Base-by-base conservation (phyloP, 352 stramenopile species). In the Globisporangium camurandrum region DNA sequence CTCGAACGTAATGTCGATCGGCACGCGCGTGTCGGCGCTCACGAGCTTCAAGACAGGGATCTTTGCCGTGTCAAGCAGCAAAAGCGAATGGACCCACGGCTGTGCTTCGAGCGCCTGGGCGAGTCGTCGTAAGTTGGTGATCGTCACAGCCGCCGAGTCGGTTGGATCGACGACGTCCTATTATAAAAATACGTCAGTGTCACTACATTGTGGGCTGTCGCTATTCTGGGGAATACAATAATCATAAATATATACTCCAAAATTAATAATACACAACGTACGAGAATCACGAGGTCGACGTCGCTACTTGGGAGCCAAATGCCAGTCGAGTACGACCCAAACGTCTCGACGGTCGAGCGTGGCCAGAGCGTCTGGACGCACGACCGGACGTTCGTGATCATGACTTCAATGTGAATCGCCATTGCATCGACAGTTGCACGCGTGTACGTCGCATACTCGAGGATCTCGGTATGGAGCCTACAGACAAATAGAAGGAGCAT, bases 241-340 rank as follows among this genome's bases (percentile, higher is more conserved):
- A n/a, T n/a, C n/a, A n/a, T n/a, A n/a, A n/a, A n/a, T n/a, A n/a
- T n/a, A n/a, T n/a, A n/a, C n/a, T n/a, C n/a, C n/a, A n/a, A n/a
- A n/a, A n/a, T n/a, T n/a, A n/a, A n/a, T n/a, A n/a, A n/a, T n/a
- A n/a, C n/a, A n/a, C 2, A 14, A 64, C 51, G 51, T 62, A 75
- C 67, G 53, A 94, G 36, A 40, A 94, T 86, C 3, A 94, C 83
- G 19, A 94, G 67, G 38, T 94, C 83, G 27, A 94, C 78, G 47
- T 94, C 83, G 43, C 83, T 94, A 47, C 71, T 89, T 17, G 83
- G 83, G 12, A 94, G 65, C 83, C 83, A 94, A 51, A 94, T 88
- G 26, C 83, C 83, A 1, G 83, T 94, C 30, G 83, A 88, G 56
- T 92, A 94, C 20, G 80, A 92, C 2, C 83, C 83, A 47, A 88